Evolutionary conservation across 2,329 filamentous ascomycete species (phyloP).

Genomic region (Alternaria sp.): DNA sequence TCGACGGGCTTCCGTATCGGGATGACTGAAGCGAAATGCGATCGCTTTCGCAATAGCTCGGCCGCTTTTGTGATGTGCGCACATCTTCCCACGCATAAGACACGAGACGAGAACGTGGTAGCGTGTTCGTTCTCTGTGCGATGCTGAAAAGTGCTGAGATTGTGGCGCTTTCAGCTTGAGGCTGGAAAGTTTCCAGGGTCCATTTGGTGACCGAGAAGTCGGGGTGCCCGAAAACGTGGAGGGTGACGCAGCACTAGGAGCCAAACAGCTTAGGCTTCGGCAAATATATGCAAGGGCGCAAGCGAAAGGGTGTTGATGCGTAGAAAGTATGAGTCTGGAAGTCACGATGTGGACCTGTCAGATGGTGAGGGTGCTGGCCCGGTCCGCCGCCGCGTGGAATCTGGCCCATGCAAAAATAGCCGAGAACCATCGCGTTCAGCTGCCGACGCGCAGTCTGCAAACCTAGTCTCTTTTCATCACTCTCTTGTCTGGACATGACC

Average conservation of each 20-base stretch:
- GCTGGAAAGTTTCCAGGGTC: not conserved
- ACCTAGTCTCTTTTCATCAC: not conserved
- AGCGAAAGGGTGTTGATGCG: not conserved
- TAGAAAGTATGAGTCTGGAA: not conserved
- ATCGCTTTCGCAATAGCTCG: not conserved
- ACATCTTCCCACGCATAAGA: not conserved
- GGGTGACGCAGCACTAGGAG: rapidly evolving
- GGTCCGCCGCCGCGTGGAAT: not conserved
- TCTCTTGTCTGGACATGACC: not conserved
- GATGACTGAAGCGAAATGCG: not conserved
- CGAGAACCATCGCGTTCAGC: not conserved
- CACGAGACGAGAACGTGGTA: not conserved
- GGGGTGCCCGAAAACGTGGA: not conserved
- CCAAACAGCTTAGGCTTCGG: not conserved
- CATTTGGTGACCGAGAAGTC: not conserved
- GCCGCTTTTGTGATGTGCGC: not conserved
- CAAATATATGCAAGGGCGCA: not conserved
- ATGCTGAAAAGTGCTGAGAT: not conserved
- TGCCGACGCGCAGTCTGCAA: not conserved
- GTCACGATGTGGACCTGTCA: not conserved
- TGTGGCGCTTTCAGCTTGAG: not conserved
- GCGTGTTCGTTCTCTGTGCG: not conserved
- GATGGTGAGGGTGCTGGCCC: not conserved
- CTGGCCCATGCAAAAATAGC: not conserved
- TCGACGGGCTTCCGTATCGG: not conserved